phyloP scores from a whole-genome alignment of 2,329 filamentous ascomycete genomes.

The Rhynchosporium graminicola region DNA sequence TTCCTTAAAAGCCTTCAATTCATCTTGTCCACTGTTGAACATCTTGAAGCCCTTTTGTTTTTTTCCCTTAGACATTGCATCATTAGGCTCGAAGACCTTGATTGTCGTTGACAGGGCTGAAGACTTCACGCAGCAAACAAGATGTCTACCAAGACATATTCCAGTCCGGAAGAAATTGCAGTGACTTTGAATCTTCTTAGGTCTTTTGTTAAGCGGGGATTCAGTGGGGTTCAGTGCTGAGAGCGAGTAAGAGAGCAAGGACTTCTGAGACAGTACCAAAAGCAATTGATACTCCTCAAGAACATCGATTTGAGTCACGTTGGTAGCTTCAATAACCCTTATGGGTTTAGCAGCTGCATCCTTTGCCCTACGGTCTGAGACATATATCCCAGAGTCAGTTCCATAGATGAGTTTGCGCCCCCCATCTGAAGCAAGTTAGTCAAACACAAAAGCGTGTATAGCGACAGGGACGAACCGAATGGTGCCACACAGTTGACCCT shows the following conservation, averaged over 20 bases:
- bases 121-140: constrained; percentile 96
- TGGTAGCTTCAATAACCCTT: constrained; percentile 80
- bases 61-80: constrained; percentile 88
- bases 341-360: constrained; percentile 72
- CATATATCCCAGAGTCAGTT: constrained; percentile 90
- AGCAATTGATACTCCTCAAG: constrained; percentile 93
- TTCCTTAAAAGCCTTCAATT: constrained; percentile 96
- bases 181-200: constrained; percentile 95
- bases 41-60: constrained; percentile 97
- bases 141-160: constrained; percentile 88
- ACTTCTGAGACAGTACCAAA: constrained; percentile 90
- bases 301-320: constrained; percentile 93
- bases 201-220: constrained; percentile 75
- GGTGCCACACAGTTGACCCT: constrained; percentile 94
- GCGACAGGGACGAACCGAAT: constrained; percentile 62
- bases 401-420: constrained; percentile 93
- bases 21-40: constrained; percentile 90
- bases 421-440: constrained; percentile 62
- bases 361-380: constrained; percentile 87
- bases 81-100: constrained; percentile 98
- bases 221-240: constrained; percentile 85
- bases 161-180: constrained; percentile 99
- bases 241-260: constrained; percentile 83
- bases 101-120: constrained; percentile 92
- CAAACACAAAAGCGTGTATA: constrained; percentile 25